Conservation (phyloP, 2,329 filamentous ascomycete species). For the Ophiobolus disseminans region DNA sequence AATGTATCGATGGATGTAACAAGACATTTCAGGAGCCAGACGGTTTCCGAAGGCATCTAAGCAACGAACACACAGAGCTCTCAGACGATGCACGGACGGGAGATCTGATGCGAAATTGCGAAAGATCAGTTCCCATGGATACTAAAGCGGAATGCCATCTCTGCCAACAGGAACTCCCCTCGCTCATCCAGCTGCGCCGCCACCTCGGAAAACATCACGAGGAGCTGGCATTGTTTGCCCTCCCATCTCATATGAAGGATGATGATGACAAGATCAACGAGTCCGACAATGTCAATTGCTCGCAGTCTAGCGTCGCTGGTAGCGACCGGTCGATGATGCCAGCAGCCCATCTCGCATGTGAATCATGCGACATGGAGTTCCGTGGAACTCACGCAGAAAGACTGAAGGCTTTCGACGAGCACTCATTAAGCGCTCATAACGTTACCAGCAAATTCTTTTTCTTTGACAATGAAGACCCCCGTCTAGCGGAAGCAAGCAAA, state of each 20-base stretch:
- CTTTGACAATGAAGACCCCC: no score
- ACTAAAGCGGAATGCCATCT: conserved; percentile 9
- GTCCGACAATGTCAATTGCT: neutral
- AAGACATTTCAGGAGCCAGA: conserved; percentile 3
- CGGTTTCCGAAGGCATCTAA: conserved; percentile 12
- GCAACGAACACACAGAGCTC: conserved; percentile 9
- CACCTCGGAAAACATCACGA: conserved; percentile 31
- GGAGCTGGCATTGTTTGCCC: conserved; percentile 27
- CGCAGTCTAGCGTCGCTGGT: neutral
- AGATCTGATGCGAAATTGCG: conserved; percentile 16
- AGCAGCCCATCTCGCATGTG: neutral
- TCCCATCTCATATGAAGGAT: conserved; percentile 19
- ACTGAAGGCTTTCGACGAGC: neutral
- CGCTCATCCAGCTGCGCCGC: conserved; percentile 15
- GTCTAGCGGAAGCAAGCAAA: no score
- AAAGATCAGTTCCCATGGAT: conserved; percentile 9
- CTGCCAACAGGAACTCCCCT: conserved; percentile 7
- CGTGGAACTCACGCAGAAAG: neutral
- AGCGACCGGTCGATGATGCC: neutral
- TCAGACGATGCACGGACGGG: conserved; percentile 1
- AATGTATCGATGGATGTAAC: conserved; percentile 26
- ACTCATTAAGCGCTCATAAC: no score
- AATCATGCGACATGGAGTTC: neutral
- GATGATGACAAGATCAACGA: conserved; percentile 9
- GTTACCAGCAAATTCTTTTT: no score